Percentiles rank a stretch among this genome's conserved stretches.
Conservation (phyloP, 2,329 filamentous ascomycete species). For the Fusarium sacchari region DNA sequence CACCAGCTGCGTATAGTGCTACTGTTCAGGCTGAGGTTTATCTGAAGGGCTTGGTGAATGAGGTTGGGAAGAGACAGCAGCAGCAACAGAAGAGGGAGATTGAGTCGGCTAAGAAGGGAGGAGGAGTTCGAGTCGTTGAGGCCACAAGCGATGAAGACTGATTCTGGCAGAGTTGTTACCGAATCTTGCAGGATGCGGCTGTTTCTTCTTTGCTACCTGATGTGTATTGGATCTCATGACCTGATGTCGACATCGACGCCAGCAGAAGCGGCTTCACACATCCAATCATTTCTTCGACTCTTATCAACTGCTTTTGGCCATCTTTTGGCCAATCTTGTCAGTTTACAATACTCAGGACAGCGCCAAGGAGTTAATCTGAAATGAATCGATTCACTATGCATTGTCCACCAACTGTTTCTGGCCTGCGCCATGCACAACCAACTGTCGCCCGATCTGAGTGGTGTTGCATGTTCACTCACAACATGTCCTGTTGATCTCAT, state of each 20-base stretch:
- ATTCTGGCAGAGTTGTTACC: not conserved
- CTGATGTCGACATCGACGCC: not conserved
- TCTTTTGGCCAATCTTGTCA: not conserved
- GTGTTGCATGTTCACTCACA: not conserved
- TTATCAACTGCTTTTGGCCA: not conserved
- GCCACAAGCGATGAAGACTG: constrained; percentile 47
- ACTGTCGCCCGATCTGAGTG: not conserved
- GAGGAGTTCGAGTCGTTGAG: constrained; percentile 57
- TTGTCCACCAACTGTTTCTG: not conserved
- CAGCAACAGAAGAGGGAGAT: constrained; percentile 49
- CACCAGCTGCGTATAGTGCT: constrained; percentile 82
- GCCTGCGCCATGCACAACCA: not conserved
- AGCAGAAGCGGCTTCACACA: not conserved
- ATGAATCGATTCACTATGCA: constrained; percentile 1
- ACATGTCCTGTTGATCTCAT: not conserved
- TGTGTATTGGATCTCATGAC: not conserved
- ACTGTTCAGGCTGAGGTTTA: constrained; percentile 88
- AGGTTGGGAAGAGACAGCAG: constrained; percentile 69
- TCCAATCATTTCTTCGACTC: not conserved
- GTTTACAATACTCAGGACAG: not conserved
- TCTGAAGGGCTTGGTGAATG: constrained; percentile 78
- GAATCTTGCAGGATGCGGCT: not conserved
- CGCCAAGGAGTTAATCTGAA: constrained; percentile 29
- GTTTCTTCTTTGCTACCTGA: not conserved
- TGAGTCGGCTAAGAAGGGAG: constrained; percentile 54